phyloP scores from a whole-genome alignment of 169 alveolate genomes.

The Plasmodium vinckei region DNA sequence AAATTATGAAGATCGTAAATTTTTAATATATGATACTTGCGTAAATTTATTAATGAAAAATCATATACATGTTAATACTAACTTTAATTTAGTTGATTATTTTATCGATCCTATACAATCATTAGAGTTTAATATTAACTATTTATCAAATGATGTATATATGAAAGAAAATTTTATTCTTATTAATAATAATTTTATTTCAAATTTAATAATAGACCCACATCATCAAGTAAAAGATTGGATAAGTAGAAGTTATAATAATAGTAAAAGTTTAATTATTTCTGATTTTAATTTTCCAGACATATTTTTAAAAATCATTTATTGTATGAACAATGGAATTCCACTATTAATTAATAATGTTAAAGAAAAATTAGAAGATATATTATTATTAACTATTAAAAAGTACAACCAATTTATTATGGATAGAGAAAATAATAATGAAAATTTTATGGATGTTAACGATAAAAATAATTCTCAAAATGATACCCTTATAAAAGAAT shows the following conservation, averaged over 20 bases:
- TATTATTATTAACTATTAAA: conserved; percentile 53
- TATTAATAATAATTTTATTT: conserved; percentile 59
- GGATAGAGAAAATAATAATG: conserved; percentile 23
- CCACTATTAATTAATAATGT: conserved; percentile 41
- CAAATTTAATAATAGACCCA: conserved; percentile 68
- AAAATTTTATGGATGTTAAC: background rate
- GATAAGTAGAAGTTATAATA: conserved; percentile 65
- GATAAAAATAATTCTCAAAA: conserved; percentile 13
- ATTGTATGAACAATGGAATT: conserved; percentile 64
- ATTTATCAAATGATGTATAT: conserved; percentile 64
- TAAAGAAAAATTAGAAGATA: conserved; percentile 58
- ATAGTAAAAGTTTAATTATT: conserved; percentile 2
- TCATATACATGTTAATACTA: conserved; percentile 44
- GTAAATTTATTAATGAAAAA: conserved; percentile 35
- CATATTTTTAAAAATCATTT: conserved; percentile 65
- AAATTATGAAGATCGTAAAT: conserved; percentile 74
- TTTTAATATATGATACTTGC: conserved; percentile 47
- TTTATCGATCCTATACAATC: conserved; percentile 73
- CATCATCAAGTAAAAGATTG: conserved; percentile 67
- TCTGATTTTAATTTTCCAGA: conserved; percentile 42
- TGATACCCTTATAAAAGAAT: conserved; percentile 27
- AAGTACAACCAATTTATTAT: conserved; percentile 54
- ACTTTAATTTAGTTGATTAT: conserved; percentile 76
- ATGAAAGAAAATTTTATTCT: conserved; percentile 71
- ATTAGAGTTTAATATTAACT: conserved; percentile 46